These are phyloP conservation scores for Skeletonema marinoi DNA, from an alignment of 108 stramenopile species.

Conservation along the genomic window DNA sequence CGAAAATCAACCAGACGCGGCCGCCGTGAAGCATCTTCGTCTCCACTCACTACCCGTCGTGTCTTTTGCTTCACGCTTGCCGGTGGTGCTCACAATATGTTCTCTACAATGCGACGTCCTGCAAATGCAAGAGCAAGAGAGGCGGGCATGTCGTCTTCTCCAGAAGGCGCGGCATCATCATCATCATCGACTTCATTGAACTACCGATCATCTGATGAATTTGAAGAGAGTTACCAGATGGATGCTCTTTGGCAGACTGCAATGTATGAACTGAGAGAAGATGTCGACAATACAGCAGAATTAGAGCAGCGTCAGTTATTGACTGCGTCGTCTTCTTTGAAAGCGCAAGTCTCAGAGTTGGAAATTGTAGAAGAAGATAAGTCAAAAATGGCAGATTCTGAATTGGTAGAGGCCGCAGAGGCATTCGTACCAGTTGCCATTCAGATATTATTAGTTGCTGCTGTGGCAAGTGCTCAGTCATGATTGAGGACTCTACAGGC, in stretches of 20 bases:
- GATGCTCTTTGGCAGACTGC: not conserved
- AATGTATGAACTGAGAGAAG: not conserved
- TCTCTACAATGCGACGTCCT: not conserved
- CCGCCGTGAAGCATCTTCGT: not conserved
- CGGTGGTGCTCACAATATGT: not conserved
- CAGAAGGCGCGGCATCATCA: not conserved
- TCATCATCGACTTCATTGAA: not conserved
- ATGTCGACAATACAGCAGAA: not conserved
- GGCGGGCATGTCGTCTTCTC: no score
- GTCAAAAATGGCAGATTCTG: not conserved
- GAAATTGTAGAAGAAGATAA: not conserved
- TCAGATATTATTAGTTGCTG: not conserved
- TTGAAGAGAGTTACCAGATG: not conserved
- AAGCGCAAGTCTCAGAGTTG: not conserved
- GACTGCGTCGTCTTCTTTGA: no score
- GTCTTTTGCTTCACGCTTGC: not conserved
- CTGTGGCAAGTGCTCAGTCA: not conserved
- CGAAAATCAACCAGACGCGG: not conserved
- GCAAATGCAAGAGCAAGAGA: not conserved
- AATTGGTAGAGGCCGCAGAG: not conserved
- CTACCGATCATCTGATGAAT: not conserved
- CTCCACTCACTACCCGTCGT: not conserved
- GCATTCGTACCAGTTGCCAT: not conserved
- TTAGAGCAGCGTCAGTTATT: not conserved
- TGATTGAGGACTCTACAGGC: not conserved